Base-by-base conservation (phyloP, 768 basidiomycete species). In the Russula sp. region DNA sequence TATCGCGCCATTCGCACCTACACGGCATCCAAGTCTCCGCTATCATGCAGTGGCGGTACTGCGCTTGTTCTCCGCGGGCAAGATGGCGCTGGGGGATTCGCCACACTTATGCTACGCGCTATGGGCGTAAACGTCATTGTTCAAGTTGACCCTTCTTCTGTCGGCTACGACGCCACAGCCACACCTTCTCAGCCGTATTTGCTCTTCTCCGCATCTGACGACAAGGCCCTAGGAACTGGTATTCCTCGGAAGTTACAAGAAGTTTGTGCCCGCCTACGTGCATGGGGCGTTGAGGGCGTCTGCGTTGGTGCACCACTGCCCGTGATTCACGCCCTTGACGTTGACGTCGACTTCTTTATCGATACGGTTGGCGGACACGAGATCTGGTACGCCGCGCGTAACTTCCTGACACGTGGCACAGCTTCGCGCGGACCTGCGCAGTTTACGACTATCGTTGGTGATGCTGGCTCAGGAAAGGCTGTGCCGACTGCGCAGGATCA, bases 391-490 rank as follows among this genome's bases (percentile, higher is more conserved):
- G 88, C 85, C 5, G 82, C 87, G 3, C 84, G 84, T 68, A 73
- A 80, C 59, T 77, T 96, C 40, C 77, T 92, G 57, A 57, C 68
- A 8, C 65, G 69, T 72, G 74, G 76, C 72, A 70, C 77, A 71
- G 68, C 71, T 62, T 56, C 58, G 3, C 65, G 65, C 24, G 66
- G 68, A 2, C 62, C 60, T 10, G 66, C 78, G 4, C 86, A 91
- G 73, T 92, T 94, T 73, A 92, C 90, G 50, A 93, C 92, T 1
- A 77, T 92, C 28, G 83, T 90, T 2, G 91, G 92, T 3, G 89
- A 92, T 74, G 76, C 75, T 7, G 85, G 85, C 0, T 81, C 81
- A 38, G 61, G 66, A n/a, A 81, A 84, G 32, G 79, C 82, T 7
- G 80, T 92, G 36, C 88, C 90, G 10, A 87, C 79, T 24, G 84